A percentile compares a stretch with the other conserved stretches of the same genome.
Conservation (phyloP, 2,329 filamentous ascomycete species). For the Trichoderma harzianum region DNA sequence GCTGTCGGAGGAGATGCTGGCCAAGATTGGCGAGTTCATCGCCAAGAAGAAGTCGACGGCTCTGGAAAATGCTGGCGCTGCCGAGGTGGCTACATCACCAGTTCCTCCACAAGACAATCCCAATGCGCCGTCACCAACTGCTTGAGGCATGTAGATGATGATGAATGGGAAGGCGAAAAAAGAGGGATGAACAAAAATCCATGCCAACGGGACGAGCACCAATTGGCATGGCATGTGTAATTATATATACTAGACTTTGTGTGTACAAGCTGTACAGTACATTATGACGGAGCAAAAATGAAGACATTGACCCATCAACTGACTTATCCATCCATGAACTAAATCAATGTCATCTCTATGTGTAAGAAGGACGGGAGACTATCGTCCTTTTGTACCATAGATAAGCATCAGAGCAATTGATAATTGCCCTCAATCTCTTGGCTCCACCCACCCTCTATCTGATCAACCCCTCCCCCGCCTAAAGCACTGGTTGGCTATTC, state of each 20-base stretch:
- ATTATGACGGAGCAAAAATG: slow-evolving; percentile 24
- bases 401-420: neutral
- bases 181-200: neutral
- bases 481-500: neutral
- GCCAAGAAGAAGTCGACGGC: slow-evolving; percentile 48
- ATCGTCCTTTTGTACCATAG: neutral
- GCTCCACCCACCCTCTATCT: slow-evolving; percentile 2
- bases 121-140: slow-evolving; percentile 6
- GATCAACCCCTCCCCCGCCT: slow-evolving; percentile 18
- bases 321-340: neutral
- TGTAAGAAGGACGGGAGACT: neutral
- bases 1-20: slow-evolving; percentile 57
- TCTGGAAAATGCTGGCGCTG: slow-evolving; percentile 38
- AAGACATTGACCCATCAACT: slow-evolving; percentile 4
- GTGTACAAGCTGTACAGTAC: slow-evolving; percentile 29
- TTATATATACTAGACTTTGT: slow-evolving; percentile 29
- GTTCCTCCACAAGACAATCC: slow-evolving; percentile 16
- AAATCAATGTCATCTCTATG: neutral
- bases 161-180: neutral
- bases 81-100: slow-evolving; percentile 29
- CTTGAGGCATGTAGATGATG: neutral
- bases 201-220: neutral
- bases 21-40: slow-evolving; percentile 60
- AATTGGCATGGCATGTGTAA: slow-evolving; percentile 27
- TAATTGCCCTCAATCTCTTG: neutral